Evolutionary conservation across 2,329 filamentous ascomycete species (phyloP).

Genomic region (Fusarium oligoseptatum): DNA sequence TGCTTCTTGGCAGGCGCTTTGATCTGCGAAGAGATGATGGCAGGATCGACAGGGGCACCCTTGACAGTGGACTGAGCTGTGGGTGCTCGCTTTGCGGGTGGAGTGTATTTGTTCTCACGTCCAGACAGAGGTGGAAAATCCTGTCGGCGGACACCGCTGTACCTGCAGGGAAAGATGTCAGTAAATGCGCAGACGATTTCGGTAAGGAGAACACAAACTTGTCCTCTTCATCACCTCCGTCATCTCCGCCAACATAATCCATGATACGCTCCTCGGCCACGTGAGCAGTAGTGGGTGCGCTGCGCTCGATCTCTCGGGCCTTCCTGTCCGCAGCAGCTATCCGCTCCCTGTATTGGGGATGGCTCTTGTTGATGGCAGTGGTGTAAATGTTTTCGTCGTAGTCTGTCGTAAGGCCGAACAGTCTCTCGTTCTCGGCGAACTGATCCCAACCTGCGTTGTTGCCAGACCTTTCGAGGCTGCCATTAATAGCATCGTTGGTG

Average conservation of each 20-base stretch:
- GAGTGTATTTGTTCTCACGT: conserved; percentile 82
- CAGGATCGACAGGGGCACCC: conserved; percentile 85
- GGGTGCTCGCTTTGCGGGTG: conserved; percentile 87
- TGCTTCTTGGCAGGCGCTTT: conserved; percentile 60
- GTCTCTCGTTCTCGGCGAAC: conserved; percentile 88
- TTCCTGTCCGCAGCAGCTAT: conserved; percentile 84
- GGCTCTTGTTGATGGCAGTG: conserved; percentile 85
- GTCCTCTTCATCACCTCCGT: conserved; percentile 86
- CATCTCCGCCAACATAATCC: conserved; percentile 72
- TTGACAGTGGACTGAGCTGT: conserved; percentile 79
- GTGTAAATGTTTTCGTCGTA: conserved; percentile 98
- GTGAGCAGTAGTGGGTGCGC: conserved; percentile 80
- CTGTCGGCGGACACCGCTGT: conserved; percentile 89
- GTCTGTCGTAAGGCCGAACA: conserved; percentile 89
- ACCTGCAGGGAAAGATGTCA: conserved; percentile 63
- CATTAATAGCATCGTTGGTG: conserved; percentile 70
- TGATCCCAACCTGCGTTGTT: conserved; percentile 82
- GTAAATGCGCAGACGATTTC: conserved; percentile 9
- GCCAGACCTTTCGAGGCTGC: conserved; percentile 76
- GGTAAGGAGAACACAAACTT: conserved; percentile 68
- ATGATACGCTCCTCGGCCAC: conserved; percentile 89
- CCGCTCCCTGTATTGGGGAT: conserved; percentile 84
- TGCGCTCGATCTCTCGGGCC: conserved; percentile 89
- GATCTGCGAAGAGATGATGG: conserved; percentile 91
- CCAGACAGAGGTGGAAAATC: conserved; percentile 76